Percentiles rank a stretch among this genome's conserved stretches.
Evolutionary conservation across 2,329 filamentous ascomycete species (phyloP).

Genomic region (Pestalotiopsis fici): DNA sequence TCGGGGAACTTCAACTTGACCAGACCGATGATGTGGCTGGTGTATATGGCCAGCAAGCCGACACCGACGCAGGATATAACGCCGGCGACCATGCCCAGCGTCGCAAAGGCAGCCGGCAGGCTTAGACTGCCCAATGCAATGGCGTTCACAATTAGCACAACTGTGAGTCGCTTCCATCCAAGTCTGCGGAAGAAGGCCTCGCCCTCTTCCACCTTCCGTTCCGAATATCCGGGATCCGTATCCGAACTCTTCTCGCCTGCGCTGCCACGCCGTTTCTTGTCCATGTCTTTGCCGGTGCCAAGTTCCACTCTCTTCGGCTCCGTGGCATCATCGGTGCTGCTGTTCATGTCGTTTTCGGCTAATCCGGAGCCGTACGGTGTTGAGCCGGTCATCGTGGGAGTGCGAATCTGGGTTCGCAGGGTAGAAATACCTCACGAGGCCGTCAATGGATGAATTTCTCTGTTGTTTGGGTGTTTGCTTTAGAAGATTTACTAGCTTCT

Average conservation of each 20-base stretch:
- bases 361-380: background rate
- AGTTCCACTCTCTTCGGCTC: background rate
- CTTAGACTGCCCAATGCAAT: conserved; percentile 56
- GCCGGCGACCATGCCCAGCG: conserved; percentile 55
- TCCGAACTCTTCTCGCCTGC: background rate
- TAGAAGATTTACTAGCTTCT: background rate
- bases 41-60: conserved; percentile 49
- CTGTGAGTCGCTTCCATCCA: conserved; percentile 57
- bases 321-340: background rate
- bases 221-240: background rate
- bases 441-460: background rate
- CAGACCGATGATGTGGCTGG: conserved; percentile 46
- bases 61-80: conserved; percentile 42
- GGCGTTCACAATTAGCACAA: conserved; percentile 58
- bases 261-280: background rate
- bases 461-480: background rate
- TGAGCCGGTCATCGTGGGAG: background rate
- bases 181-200: conserved; percentile 51
- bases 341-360: background rate
- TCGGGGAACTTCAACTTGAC: conserved; percentile 33
- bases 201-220: conserved; percentile 28
- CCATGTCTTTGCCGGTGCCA: background rate
- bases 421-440: background rate
- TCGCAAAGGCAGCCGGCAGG: conserved; percentile 53
- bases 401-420: background rate